phyloP scores from a whole-genome alignment of 106 monocot genomes.

The Amphibolis antarctica region DNA sequence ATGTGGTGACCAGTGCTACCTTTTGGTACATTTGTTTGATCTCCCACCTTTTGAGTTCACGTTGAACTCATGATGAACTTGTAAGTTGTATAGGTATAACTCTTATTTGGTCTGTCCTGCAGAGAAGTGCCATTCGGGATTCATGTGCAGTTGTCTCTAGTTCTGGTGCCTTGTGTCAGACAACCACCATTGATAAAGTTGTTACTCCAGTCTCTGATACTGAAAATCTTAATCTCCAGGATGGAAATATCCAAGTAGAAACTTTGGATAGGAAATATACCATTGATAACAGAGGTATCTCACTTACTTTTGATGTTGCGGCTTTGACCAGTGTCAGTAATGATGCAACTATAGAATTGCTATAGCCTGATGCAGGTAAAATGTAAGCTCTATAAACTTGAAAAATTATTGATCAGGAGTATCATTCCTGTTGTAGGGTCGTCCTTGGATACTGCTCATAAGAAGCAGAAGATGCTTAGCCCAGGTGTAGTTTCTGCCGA shows the following conservation, averaged over 20 bases:
- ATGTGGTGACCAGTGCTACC: slow-evolving; percentile 72
- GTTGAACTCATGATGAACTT: neutral
- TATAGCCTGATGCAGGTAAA: slow-evolving; percentile 26
- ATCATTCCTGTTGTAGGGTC: slow-evolving; percentile 3
- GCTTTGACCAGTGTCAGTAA: neutral
- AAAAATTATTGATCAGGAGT: slow-evolving; percentile 2
- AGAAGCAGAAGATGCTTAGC: slow-evolving; percentile 35
- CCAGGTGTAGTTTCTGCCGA: slow-evolving; percentile 15
- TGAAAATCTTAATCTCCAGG: neutral
- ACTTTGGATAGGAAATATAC: neutral
- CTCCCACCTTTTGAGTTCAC: neutral
- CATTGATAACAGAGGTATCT: neutral
- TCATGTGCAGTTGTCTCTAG: neutral
- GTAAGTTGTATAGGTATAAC: neutral
- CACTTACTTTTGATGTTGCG: slow-evolving; percentile 5
- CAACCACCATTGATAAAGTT: neutral
- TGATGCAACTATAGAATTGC: neutral
- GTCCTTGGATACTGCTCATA: slow-evolving; percentile 17
- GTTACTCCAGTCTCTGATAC: neutral
- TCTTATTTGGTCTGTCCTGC: neutral
- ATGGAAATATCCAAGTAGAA: neutral
- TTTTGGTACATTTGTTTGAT: slow-evolving; percentile 35
- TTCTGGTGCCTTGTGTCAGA: slow-evolving; percentile 7
- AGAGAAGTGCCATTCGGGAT: slow-evolving; percentile 5
- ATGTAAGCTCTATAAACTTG: slow-evolving; percentile 40